A percentile compares a stretch with the other conserved stretches of the same genome.
phyloP scores from a whole-genome alignment of 2,329 filamentous ascomycete species.

The Macrophomina phaseolina region DNA sequence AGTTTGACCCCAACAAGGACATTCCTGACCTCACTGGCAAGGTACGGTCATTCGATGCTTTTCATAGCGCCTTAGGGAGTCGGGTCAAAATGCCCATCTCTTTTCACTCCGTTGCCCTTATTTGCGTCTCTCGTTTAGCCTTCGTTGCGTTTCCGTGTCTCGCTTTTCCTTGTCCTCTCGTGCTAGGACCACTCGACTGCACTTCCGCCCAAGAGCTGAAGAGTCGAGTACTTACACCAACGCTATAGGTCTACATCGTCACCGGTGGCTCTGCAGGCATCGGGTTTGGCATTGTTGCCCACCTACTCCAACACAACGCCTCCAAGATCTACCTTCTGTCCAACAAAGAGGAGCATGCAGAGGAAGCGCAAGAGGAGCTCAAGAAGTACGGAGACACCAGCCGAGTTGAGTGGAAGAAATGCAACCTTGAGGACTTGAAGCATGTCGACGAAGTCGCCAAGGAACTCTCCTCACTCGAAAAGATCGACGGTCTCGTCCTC shows the following conservation, averaged over 20 bases:
- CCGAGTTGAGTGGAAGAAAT: slow-evolving; percentile 53
- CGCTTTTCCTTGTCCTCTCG: too few species aligned
- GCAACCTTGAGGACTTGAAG: slow-evolving; percentile 54
- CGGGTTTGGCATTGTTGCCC: slow-evolving; percentile 58
- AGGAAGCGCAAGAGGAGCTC: slow-evolving; percentile 51
- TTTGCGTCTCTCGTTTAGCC: too few species aligned
- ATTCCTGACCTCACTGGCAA: slow-evolving; percentile 49
- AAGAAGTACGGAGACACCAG: slow-evolving; percentile 52
- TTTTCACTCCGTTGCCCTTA: background rate
- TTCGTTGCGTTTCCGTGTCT: too few species aligned
- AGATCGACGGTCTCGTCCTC: slow-evolving; percentile 55
- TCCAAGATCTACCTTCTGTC: slow-evolving; percentile 56
- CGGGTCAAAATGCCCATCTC: background rate
- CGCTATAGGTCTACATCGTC: slow-evolving; percentile 50
- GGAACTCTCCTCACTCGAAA: slow-evolving; percentile 48
- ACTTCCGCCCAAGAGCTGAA: too few species aligned
- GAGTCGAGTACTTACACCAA: background rate
- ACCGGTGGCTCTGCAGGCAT: slow-evolving; percentile 59
- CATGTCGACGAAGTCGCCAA: slow-evolving; percentile 54
- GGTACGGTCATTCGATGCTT: slow-evolving; percentile 30
- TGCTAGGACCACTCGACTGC: too few species aligned
- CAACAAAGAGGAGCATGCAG: slow-evolving; percentile 56
- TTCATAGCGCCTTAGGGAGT: background rate
- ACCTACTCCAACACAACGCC: slow-evolving; percentile 58
- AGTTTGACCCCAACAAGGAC: slow-evolving; percentile 47